Base-by-base conservation (phyloP, 2,329 filamentous ascomycete genomes). In the Pseudogymnoascus destructans region DNA sequence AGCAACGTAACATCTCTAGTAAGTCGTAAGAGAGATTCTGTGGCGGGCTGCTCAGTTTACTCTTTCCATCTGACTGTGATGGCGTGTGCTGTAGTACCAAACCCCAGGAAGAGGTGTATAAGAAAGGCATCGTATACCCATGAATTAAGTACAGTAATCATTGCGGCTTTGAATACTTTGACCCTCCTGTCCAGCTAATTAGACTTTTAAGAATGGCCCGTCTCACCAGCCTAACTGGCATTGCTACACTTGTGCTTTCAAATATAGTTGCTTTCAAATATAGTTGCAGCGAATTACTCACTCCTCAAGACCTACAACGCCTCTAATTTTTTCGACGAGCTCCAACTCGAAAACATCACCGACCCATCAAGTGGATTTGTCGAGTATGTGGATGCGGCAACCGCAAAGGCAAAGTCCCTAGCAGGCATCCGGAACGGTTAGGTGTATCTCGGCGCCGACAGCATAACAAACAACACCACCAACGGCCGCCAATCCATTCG, bases 311-410 rank as follows among this genome's bases (percentile, higher is more conserved):
- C 49, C 30, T 55, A 30, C 49, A n/a, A 55, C 13, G 30, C 49
- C 49, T 17, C 64, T 0, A 63, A 61, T 1, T 77, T 77, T 61
- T 75, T 76, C 56, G 70, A 75, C 33, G 68, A 71, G 11, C 77
- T 77, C 60, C 65, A 73, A 32, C 76, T 75, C 59, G 76, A 71
- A 61, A 71, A 70, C 1, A 72, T 65, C 5, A 67, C 71, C 42
- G 75, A 77, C 59, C 74, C 75, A 3, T 70, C 75, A 3, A 36
- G 63, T 3, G 75, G 75, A 0, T 75, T 75, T 58, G 75, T 77
- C 3, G 67, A 75, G 63, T 79, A 73, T 60, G 74, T 73, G n/a
- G 61, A 63, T 11, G 59, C 61, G 2, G 58, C 38, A 40, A 55
- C 49, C 49, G 49, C 49, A 33, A 11, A 46, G 5, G 4, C 15